Percentiles rank a stretch among this genome's conserved stretches.
These are phyloP conservation scores for Boletellus deceptivus DNA, from an alignment of 1,284 basidiomycete species.

Conservation along the genomic window DNA sequence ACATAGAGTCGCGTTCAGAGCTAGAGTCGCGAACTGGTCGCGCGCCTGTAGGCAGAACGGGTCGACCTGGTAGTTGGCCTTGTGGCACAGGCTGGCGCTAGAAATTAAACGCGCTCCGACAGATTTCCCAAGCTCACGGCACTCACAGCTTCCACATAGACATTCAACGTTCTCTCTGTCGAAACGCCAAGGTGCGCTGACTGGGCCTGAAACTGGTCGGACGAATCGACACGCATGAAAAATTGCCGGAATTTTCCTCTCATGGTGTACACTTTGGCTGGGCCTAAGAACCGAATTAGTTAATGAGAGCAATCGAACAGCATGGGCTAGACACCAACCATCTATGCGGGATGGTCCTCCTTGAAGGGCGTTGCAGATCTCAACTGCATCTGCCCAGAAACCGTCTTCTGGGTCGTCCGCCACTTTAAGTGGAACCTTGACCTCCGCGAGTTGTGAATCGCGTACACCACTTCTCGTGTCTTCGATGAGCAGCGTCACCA, in stretches of 20 bases:
- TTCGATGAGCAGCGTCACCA: conserved; percentile 65
- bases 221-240: conserved; percentile 58
- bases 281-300: conserved; percentile 42
- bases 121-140: conserved; percentile 1
- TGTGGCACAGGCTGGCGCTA: conserved; percentile 25
- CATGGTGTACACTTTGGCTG: conserved; percentile 64
- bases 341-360: conserved; percentile 64
- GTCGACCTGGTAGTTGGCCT: conserved; percentile 33
- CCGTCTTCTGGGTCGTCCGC: conserved; percentile 50
- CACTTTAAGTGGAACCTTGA: conserved; percentile 52
- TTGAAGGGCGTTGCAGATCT: conserved; percentile 59
- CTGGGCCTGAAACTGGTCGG: conserved; percentile 45
- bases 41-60: conserved; percentile 15
- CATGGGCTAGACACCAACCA: conserved; percentile 38
- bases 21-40: conserved; percentile 14
- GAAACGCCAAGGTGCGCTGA: conserved; percentile 47
- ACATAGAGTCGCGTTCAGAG: conserved; percentile 18
- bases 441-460: conserved; percentile 63
- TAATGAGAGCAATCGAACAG: background rate
- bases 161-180: conserved; percentile 44
- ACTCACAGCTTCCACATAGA: conserved; percentile 51
- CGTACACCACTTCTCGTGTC: conserved; percentile 51
- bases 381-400: conserved; percentile 67
- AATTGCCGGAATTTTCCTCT: conserved; percentile 69
- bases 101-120: conserved; percentile 9